Evolutionary conservation across 495 filamentous ascomycete genomes (phyloP).

Genomic region (Aspergillus sclerotiicarbonarius): DNA sequence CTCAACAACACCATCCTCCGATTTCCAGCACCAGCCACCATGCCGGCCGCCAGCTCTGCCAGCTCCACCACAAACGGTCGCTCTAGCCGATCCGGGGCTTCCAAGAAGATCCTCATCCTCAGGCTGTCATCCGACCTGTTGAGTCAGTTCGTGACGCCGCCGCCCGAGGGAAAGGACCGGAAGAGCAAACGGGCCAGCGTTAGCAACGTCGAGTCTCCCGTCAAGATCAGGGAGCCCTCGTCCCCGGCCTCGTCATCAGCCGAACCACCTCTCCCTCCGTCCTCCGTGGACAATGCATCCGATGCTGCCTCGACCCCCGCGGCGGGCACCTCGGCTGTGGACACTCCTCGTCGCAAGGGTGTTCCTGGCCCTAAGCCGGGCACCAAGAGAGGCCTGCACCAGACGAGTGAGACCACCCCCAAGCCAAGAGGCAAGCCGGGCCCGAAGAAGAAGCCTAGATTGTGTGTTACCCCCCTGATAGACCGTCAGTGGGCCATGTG

Average conservation of each 20-base stretch:
- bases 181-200: slow-evolving; percentile 33
- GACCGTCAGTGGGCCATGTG: neutral
- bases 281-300: slow-evolving; percentile 52
- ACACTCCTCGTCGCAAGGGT: slow-evolving; percentile 55
- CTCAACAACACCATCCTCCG: neutral
- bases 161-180: slow-evolving; percentile 24
- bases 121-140: slow-evolving; percentile 51
- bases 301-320: slow-evolving; percentile 54
- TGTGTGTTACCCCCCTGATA: slow-evolving; percentile 62
- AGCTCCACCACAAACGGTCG: slow-evolving; percentile 32
- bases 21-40: slow-evolving; percentile 20
- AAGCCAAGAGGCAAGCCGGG: slow-evolving; percentile 83
- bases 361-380: slow-evolving; percentile 56
- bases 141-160: slow-evolving; percentile 39
- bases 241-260: slow-evolving; percentile 49
- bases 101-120: slow-evolving; percentile 51
- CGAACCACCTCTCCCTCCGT: slow-evolving; percentile 51
- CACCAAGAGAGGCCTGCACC: slow-evolving; percentile 57
- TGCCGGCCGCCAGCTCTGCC: slow-evolving; percentile 31
- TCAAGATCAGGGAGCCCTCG: slow-evolving; percentile 45
- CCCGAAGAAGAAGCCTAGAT: slow-evolving; percentile 88
- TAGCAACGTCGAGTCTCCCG: slow-evolving; percentile 36
- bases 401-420: slow-evolving; percentile 54
- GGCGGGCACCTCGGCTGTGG: slow-evolving; percentile 51
- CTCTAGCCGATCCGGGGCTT: slow-evolving; percentile 33